Evolutionary conservation across 768 basidiomycete species (phyloP).

Genomic region (Leccinum disarticulatum): DNA sequence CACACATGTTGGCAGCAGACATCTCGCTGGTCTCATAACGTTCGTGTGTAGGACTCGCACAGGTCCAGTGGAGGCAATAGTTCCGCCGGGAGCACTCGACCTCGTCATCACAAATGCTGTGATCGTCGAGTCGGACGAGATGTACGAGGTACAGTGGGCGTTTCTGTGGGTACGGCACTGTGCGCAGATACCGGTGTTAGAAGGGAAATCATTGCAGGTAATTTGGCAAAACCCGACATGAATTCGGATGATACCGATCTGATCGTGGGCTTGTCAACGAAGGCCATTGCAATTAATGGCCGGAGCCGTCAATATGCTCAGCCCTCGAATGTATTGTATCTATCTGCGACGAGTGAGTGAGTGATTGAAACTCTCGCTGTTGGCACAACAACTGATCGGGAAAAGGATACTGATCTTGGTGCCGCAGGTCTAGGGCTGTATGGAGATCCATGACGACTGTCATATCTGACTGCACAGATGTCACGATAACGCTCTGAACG

Average conservation of each 20-base stretch:
- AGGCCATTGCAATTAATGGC: not conserved
- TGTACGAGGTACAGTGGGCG: not conserved
- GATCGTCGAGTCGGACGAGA: constrained; percentile 75
- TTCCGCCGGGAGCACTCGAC: constrained; percentile 33
- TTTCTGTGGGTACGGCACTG: not conserved
- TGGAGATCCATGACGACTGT: not conserved
- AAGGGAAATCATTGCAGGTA: not conserved
- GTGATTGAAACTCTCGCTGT: not conserved
- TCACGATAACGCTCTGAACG: not conserved
- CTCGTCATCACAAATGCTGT: constrained; percentile 94
- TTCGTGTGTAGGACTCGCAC: not conserved
- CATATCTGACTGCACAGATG: not conserved
- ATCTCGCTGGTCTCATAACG: not conserved
- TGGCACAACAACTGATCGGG: not conserved
- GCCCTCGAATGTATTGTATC: not conserved
- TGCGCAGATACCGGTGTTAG: not conserved
- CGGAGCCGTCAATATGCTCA: not conserved
- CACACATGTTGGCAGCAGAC: constrained; percentile 41
- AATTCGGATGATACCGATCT: not conserved
- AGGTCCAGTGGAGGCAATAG: not conserved
- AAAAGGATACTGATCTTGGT: not conserved
- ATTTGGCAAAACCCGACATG: not conserved
- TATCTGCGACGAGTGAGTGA: not conserved
- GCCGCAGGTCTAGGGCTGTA: not conserved
- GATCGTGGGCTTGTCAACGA: not conserved